Conservation (phyloP, 2,329 filamentous ascomycete species). For the Leptographium galeiforme region DNA sequence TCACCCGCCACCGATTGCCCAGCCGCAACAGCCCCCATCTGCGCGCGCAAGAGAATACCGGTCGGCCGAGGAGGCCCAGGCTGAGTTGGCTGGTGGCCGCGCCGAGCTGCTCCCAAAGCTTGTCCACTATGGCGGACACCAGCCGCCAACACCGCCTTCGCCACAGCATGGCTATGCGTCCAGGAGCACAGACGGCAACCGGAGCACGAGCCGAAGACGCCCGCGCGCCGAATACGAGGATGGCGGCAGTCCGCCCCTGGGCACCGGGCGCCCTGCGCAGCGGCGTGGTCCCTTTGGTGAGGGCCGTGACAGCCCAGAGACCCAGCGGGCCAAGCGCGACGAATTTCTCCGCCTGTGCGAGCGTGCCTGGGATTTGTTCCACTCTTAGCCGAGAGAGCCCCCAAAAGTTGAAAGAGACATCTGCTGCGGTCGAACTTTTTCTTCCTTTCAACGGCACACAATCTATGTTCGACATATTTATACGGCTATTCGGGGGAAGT, state of each 20-base stretch:
- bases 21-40: conserved; percentile 21
- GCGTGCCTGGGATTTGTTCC: conserved; percentile 91
- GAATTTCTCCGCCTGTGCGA: conserved; percentile 81
- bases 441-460: conserved; percentile 1
- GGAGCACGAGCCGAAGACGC: conserved; percentile 57
- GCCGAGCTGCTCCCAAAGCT: conserved; percentile 86
- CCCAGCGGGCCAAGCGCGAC: conserved; percentile 74
- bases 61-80: conserved; percentile 90
- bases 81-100: conserved; percentile 78
- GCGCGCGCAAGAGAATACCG: conserved; percentile 73
- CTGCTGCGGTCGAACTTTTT: background rate
- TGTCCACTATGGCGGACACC: conserved; percentile 88
- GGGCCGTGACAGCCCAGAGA: conserved; percentile 71
- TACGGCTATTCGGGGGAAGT: background rate
- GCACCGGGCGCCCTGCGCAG: conserved; percentile 51
- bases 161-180: conserved; percentile 42
- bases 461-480: background rate
- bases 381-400: conserved; percentile 47
- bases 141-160: conserved; percentile 83
- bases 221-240: conserved; percentile 88
- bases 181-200: conserved; percentile 30
- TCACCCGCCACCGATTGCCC: conserved; percentile 9
- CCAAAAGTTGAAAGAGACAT: background rate
- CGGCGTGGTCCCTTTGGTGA: conserved; percentile 64
- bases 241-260: conserved; percentile 72